A percentile compares a stretch with the other conserved stretches of the same genome.
phyloP scores from a whole-genome alignment of 208 protist species.

The Trypanosoma mega region DNA sequence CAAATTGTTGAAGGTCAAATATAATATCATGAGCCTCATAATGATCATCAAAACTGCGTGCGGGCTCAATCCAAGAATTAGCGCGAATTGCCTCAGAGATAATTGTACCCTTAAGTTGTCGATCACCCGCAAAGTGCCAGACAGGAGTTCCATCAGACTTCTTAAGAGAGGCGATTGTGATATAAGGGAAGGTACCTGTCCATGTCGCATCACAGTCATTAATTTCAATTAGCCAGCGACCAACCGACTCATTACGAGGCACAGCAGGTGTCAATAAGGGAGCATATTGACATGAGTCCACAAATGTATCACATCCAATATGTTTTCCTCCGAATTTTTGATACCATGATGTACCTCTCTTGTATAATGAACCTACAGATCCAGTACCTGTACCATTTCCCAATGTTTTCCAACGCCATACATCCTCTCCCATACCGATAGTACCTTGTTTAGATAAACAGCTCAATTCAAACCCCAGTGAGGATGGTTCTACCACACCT shows the following conservation, averaged over 20 bases:
- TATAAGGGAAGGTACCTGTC: conserved; percentile 69
- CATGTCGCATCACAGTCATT: conserved; percentile 82
- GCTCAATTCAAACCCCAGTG: conserved; percentile 60
- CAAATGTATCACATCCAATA: conserved; percentile 71
- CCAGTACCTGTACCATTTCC: conserved; percentile 43
- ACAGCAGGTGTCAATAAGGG: conserved; percentile 73
- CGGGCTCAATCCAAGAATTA: conserved; percentile 57
- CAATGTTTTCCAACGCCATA: conserved; percentile 66
- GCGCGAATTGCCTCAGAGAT: conserved; percentile 68
- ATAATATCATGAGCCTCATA: conserved; percentile 55
- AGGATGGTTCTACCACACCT: conserved; percentile 34
- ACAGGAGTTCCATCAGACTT: conserved; percentile 41
- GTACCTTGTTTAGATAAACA: conserved; percentile 63
- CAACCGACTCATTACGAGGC: conserved; percentile 24
- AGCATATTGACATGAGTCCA: conserved; percentile 69
- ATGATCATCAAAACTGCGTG: conserved; percentile 39
- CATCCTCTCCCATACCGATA: conserved; percentile 60
- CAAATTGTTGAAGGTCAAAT: conserved; percentile 62
- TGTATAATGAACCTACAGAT: conserved; percentile 58
- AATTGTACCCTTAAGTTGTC: conserved; percentile 60
- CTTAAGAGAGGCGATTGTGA: conserved; percentile 35
- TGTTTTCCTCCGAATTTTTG: conserved; percentile 90
- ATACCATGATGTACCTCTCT: conserved; percentile 65
- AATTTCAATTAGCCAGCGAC: conserved; percentile 67
- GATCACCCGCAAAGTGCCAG: conserved; percentile 49